Conservation (phyloP, 1,284 basidiomycete genomes). For the Spongiforma sp. region DNA sequence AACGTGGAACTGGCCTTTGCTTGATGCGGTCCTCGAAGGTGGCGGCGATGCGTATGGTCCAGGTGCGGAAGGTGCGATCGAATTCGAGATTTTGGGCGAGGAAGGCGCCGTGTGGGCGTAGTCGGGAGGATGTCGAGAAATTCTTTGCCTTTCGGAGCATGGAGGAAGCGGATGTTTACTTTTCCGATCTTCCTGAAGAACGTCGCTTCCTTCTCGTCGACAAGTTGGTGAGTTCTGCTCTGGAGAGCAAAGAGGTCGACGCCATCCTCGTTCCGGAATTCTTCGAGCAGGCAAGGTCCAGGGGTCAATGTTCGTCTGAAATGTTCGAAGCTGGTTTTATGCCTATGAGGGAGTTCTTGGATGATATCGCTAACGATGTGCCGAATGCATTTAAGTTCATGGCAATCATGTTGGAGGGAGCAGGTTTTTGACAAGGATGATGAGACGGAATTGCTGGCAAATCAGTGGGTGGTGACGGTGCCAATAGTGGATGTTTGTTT, state of each 20-base stretch:
- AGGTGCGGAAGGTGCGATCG: no score
- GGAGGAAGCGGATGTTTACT: constrained; percentile 87
- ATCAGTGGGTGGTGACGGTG: constrained; percentile 59
- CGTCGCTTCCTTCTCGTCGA: constrained; percentile 75
- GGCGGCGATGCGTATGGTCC: no score
- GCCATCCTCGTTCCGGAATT: constrained; percentile 78
- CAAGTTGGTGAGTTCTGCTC: constrained; percentile 69
- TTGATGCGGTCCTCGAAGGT: no score
- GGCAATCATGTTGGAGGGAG: constrained; percentile 73
- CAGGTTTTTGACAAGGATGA: constrained; percentile 66
- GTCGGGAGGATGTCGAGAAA: no score
- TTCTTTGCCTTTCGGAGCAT: constrained; percentile 80
- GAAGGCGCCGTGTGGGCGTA: no score
- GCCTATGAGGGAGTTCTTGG: constrained; percentile 74
- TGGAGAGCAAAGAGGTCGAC: constrained; percentile 87
- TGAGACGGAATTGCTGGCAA: constrained; percentile 62
- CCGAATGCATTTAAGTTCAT: constrained; percentile 85
- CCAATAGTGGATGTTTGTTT: no score
- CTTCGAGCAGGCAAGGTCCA: constrained; percentile 62
- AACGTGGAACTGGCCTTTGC: no score
- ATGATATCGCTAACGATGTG: constrained; percentile 89
- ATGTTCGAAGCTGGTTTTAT: constrained; percentile 74
- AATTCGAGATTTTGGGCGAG: no score
- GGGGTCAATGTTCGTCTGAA: constrained; percentile 55
- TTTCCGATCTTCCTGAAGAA: constrained; percentile 69